Base-by-base conservation (phyloP, 495 filamentous ascomycete genomes). In the Podospora fimiseda region DNA sequence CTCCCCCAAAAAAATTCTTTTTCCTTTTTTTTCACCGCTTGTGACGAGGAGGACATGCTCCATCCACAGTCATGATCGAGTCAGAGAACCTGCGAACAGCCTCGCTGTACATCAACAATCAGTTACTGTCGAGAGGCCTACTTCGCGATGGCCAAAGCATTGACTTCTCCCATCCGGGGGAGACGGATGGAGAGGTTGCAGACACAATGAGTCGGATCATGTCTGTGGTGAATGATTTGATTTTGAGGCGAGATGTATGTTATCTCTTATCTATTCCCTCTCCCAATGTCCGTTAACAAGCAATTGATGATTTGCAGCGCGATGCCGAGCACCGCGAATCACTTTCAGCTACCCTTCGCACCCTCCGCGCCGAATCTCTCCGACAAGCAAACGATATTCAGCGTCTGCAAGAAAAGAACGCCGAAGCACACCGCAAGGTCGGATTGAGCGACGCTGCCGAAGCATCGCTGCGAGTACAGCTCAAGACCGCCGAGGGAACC, bases 61-160 rank as follows among this genome's bases (percentile, higher is more conserved):
- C n/a, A n/a, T n/a, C n/a, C 20, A 42, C 41, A 48, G 62, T 33
- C 27, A 74, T 72, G 69, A 93, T 93, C 83, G 90, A 94, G 64
- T 68, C 80, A 50, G 81, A 86, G 51, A 92, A 87, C 70, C 74
- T 96, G 42, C 81, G 86, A 59, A 89, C 89, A 51, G 93, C 93
- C 21, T 95, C 92, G 50, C 81, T 83, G 43, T 97, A 97, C 70
- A 87, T 98, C 72, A 98, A 98, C 74, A 96, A 96, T 66, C 84
- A 95, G 52, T 76, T 98, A 24, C 80, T 96, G 30, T 89, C 92
- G 3, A 83, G 93, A 38, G 93, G 93, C 16, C 77, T 98, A 18
- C 72, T 97, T 9, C 86, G 87, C 62, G 86, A 88, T 83, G 87
- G 89, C 58, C 77, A 81, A 52, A 79, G 79, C 24, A 93, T 98